Conservation (phyloP, 768 basidiomycete species). For the Mycena vitilis region DNA sequence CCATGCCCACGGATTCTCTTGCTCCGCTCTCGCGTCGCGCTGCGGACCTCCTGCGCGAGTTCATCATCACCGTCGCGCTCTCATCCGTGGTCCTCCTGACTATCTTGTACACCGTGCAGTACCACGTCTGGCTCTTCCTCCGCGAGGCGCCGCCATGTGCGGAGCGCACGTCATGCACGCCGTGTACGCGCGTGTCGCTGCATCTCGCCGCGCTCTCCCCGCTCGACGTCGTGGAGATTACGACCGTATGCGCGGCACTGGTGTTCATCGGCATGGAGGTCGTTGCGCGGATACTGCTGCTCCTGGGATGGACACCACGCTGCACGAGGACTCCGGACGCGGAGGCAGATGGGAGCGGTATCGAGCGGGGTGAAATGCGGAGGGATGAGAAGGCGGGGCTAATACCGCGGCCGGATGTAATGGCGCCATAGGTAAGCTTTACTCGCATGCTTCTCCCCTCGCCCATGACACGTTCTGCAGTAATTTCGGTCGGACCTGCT, state of each 20-base stretch:
- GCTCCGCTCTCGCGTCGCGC: background rate
- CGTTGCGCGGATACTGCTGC: background rate
- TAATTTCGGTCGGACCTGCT: too few species aligned
- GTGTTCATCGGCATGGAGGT: slow-evolving; percentile 12
- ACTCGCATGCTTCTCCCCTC: too few species aligned
- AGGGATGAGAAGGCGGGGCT: background rate
- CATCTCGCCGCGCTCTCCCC: slow-evolving; percentile 7
- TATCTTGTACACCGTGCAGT: slow-evolving; percentile 1
- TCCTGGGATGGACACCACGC: background rate
- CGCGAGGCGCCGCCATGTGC: background rate
- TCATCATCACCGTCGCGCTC: slow-evolving; percentile 14
- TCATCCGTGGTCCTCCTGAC: slow-evolving; percentile 18
- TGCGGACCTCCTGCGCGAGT: slow-evolving; percentile 14
- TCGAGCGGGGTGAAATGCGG: background rate
- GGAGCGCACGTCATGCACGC: background rate
- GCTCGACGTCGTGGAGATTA: slow-evolving; percentile 4
- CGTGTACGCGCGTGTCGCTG: background rate
- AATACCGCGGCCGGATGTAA: background rate
- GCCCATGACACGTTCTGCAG: too few species aligned
- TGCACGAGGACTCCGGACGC: background rate
- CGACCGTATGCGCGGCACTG: slow-evolving; percentile 1
- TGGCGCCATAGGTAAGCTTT: background rate
- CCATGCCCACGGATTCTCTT: background rate
- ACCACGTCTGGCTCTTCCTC: slow-evolving; percentile 19
- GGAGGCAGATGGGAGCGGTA: background rate